A percentile compares a stretch with the other conserved stretches of the same genome.
These are phyloP conservation scores for Cytospora piceicola DNA, from an alignment of 2,329 filamentous ascomycete genomes.

Conservation along the genomic window DNA sequence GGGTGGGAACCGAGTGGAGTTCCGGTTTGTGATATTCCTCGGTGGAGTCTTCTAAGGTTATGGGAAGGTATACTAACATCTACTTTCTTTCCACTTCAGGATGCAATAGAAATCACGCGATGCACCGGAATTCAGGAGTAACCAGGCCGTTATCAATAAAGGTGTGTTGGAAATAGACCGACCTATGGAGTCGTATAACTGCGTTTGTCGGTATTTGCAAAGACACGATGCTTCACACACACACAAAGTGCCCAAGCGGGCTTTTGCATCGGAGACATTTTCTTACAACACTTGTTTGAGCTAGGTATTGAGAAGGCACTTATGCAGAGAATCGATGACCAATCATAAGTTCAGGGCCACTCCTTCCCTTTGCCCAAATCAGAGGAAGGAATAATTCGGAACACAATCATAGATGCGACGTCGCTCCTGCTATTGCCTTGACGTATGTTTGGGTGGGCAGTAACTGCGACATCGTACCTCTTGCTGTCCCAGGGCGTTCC, in stretches of 20 bases:
- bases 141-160: too few relatives aligned
- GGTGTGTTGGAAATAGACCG: too few relatives aligned
- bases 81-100: slow-evolving; percentile 35
- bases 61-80: neutral
- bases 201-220: neutral
- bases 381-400: neutral
- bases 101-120: slow-evolving; percentile 68
- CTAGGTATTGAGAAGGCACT: too few relatives aligned
- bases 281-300: too few relatives aligned
- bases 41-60: too few relatives aligned
- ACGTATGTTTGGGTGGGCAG: neutral
- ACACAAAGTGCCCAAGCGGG: too few relatives aligned
- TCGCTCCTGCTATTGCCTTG: neutral
- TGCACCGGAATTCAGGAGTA: slow-evolving; percentile 50
- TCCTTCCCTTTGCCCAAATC: too few relatives aligned
- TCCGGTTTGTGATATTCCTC: slow-evolving; percentile 39
- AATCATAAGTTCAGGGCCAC: too few relatives aligned
- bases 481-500: neutral
- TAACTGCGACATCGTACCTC: neutral
- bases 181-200: neutral
- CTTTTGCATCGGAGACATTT: too few relatives aligned
- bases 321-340: too few relatives aligned
- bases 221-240: too few relatives aligned
- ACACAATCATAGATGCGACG: neutral
- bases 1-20: slow-evolving; percentile 71